phyloP scores from a whole-genome alignment of 306 rosid species.

The Acacia confusa region DNA sequence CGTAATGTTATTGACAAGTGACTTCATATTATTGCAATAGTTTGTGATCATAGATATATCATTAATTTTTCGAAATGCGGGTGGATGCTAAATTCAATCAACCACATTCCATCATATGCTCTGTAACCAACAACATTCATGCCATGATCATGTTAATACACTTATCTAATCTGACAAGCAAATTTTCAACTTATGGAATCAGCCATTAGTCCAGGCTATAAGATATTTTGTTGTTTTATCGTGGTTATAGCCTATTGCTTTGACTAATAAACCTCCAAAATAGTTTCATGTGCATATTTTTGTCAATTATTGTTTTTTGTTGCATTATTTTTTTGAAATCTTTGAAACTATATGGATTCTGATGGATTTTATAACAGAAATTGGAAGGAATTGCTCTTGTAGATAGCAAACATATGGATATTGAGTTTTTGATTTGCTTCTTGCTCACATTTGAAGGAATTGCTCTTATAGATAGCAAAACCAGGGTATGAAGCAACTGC shows the following conservation, averaged over 20 bases:
- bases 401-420: too few species aligned
- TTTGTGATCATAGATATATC: neutral
- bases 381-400: too few species aligned
- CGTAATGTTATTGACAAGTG: neutral
- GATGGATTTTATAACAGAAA: too few species aligned
- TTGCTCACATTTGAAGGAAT: too few species aligned
- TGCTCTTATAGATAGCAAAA: too few species aligned
- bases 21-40: constrained; percentile 16
- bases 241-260: neutral
- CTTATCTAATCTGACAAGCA: neutral
- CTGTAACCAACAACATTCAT: neutral
- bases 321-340: too few species aligned
- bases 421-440: too few species aligned
- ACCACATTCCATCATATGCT: neutral
- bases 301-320: too few species aligned
- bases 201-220: neutral
- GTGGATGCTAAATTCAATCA: neutral
- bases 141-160: neutral
- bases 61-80: neutral
- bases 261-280: too few species aligned
- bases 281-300: too few species aligned
- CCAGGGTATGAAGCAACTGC: too few species aligned
- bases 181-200: neutral
- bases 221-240: neutral
- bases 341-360: too few species aligned